phyloP scores from a whole-genome alignment of 805 yeast genomes.

The Saccharomycopsis sp. region DNA sequence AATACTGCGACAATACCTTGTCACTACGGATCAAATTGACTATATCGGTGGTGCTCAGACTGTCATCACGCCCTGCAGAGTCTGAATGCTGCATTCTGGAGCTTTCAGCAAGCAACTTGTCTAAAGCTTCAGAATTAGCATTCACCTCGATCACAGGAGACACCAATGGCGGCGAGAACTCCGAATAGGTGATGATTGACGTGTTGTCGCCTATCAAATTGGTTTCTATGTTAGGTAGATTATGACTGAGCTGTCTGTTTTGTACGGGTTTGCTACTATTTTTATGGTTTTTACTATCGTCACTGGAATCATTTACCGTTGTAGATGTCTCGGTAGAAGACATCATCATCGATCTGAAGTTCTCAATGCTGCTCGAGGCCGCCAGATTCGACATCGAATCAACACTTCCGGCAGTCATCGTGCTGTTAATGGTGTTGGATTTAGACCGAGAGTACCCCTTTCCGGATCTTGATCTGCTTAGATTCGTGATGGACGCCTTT shows the following conservation, averaged over 20 bases:
- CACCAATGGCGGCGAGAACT: conserved; percentile 1
- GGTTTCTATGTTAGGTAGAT: not conserved
- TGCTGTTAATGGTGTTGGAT: conserved; percentile 15
- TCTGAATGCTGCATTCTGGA: not conserved
- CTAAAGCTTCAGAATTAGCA: conserved; percentile 8
- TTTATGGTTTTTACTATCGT: not conserved
- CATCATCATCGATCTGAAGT: conserved; percentile 1
- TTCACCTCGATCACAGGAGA: conserved; percentile 18
- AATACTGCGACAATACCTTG: not conserved
- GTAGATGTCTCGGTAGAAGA: not conserved
- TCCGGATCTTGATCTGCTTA: conserved; percentile 3
- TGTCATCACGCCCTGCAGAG: not conserved
- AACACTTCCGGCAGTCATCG: not conserved
- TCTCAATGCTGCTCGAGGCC: not conserved
- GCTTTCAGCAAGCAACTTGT: not conserved
- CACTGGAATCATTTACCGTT: not conserved
- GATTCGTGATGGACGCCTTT: conserved; percentile 10
- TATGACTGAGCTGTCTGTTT: not conserved
- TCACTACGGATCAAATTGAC: conserved; percentile 1
- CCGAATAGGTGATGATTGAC: not conserved
- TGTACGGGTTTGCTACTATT: not conserved
- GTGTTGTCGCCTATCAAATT: not conserved
- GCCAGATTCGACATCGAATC: not conserved
- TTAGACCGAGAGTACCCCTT: conserved; percentile 5
- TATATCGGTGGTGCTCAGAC: not conserved